These are phyloP conservation scores for Daldinia bambusicola DNA, from an alignment of 495 filamentous ascomycete species.

Conservation along the genomic window DNA sequence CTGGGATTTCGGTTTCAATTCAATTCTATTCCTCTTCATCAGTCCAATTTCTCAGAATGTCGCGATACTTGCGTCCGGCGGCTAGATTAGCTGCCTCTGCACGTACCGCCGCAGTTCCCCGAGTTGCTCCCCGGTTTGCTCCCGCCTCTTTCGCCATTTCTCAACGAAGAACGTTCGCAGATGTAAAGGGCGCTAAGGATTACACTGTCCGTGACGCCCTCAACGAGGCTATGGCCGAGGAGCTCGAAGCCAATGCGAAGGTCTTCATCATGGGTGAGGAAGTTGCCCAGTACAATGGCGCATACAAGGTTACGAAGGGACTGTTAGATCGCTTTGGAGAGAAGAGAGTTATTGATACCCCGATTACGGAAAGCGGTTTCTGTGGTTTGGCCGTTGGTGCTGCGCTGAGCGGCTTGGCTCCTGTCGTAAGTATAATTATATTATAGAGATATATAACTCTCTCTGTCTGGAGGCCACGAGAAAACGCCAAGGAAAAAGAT, in stretches of 20 bases:
- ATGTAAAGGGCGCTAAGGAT: constrained; percentile 76
- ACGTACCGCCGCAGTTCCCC: constrained; percentile 60
- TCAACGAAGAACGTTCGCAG: constrained; percentile 64
- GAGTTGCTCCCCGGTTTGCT: constrained; percentile 56
- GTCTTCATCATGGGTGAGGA: constrained; percentile 97
- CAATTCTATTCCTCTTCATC: constrained; percentile 19
- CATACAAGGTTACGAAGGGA: constrained; percentile 99
- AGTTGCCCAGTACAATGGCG: constrained; percentile 99
- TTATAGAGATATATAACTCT: background rate
- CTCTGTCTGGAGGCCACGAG: background rate
- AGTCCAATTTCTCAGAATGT: constrained; percentile 54
- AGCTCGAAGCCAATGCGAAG: constrained; percentile 92
- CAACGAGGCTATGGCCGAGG: constrained; percentile 97
- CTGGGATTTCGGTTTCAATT: constrained; percentile 27
- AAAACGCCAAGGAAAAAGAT: background rate
- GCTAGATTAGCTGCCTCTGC: constrained; percentile 77
- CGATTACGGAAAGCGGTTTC: constrained; percentile 98
- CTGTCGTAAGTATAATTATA: constrained; percentile 73
- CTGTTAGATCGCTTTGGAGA: constrained; percentile 96
- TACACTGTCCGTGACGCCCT: constrained; percentile 96
- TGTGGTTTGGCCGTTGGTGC: constrained; percentile 91
- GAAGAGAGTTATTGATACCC: constrained; percentile 96
- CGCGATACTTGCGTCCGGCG: constrained; percentile 84
- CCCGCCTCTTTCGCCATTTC: constrained; percentile 53
- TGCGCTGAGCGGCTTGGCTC: constrained; percentile 92